Conservation (phyloP, 495 filamentous ascomycete genomes). For the Aspergillus bertholletiae region DNA sequence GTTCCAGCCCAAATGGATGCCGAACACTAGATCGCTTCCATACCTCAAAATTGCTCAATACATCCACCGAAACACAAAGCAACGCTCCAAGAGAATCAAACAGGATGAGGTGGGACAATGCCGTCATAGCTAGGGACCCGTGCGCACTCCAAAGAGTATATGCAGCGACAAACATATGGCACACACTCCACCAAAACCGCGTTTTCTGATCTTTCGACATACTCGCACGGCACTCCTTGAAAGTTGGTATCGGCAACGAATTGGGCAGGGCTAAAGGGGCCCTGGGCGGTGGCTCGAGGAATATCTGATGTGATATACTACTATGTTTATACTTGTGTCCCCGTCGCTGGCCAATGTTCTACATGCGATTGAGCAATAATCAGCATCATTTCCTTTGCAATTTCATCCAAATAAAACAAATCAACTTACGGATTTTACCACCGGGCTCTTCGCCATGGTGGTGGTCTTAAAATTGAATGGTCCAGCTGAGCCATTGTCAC, state of each 20-base stretch:
- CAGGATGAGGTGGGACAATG: slow-evolving; percentile 86
- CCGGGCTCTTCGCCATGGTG: slow-evolving; percentile 68
- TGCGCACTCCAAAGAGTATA: slow-evolving; percentile 81
- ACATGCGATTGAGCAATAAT: slow-evolving; percentile 5
- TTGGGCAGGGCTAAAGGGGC: slow-evolving; percentile 89
- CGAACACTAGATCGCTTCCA: slow-evolving; percentile 91
- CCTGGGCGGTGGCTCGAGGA: slow-evolving; percentile 87
- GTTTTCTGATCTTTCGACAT: slow-evolving; percentile 84
- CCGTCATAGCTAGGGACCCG: slow-evolving; percentile 88
- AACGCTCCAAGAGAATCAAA: slow-evolving; percentile 91
- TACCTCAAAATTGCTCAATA: slow-evolving; percentile 92
- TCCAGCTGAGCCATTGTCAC: slow-evolving; percentile 36
- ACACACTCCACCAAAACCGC: slow-evolving; percentile 83
- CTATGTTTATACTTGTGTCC: slow-evolving; percentile 98
- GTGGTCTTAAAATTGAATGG: slow-evolving; percentile 96
- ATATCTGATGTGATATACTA: slow-evolving; percentile 93
- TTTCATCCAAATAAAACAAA: neutral
- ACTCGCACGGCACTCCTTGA: slow-evolving; percentile 76
- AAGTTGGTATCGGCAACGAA: slow-evolving; percentile 87
- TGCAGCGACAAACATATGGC: slow-evolving; percentile 75
- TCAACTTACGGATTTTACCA: slow-evolving; percentile 70
- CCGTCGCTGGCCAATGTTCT: slow-evolving; percentile 84
- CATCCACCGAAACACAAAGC: slow-evolving; percentile 91
- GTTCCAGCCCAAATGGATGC: slow-evolving; percentile 90
- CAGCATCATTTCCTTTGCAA: slow-evolving; percentile 5